Evolutionary conservation across 2,329 filamentous ascomycete genomes (phyloP), one percentile per base, ranked within the genome.

Genomic region (Leptographium flavum): DNA sequence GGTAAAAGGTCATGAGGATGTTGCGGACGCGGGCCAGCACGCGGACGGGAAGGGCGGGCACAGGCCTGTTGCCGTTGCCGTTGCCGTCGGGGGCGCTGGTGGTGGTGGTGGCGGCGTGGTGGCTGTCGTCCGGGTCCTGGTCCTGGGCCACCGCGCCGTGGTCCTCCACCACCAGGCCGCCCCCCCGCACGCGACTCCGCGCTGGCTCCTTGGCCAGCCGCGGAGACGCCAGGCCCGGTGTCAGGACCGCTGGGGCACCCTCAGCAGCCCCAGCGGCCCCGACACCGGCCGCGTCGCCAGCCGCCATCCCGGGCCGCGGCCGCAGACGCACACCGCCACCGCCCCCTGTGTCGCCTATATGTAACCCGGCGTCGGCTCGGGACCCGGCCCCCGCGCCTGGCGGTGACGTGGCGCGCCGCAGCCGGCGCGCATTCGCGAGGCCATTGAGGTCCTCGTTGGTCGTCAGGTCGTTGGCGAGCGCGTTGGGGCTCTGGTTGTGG

Each of bases 381-480:
- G 56, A 53, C 11, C 58, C 57, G 4, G 59, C 56, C 45, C 55
- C 49, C 27, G 54, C 49, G 39, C 58, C 55, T 30, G 51, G 27
- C 43, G 48, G 27, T 35, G 50, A 38, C 3, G 44, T 33, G 5
- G 45, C 27, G 15, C 53, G 54, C 17, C 57, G 53, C 44, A 55
- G 57, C 35, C 53, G 54, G 23, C 62, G 55, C 21, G 57, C 46
- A 45, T 74, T 76, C 41, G 67, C 69, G 52, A 72, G 63, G 48
- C 68, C 66, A 53, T 72, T 70, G 47, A 78, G 58, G 52, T 76
- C 73, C 47, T 69, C 67, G 48, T 71, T 69, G 14, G 73, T 77
- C n/a, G 71, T 74, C 39, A 71, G 63, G 54, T 77, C 73, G 50
- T 68, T 67, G 28, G 71, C 68, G 40, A 77, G 59, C 8, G 60